Conservation (phyloP, 2,329 filamentous ascomycete species). For the Fusarium chlamydosporum region DNA sequence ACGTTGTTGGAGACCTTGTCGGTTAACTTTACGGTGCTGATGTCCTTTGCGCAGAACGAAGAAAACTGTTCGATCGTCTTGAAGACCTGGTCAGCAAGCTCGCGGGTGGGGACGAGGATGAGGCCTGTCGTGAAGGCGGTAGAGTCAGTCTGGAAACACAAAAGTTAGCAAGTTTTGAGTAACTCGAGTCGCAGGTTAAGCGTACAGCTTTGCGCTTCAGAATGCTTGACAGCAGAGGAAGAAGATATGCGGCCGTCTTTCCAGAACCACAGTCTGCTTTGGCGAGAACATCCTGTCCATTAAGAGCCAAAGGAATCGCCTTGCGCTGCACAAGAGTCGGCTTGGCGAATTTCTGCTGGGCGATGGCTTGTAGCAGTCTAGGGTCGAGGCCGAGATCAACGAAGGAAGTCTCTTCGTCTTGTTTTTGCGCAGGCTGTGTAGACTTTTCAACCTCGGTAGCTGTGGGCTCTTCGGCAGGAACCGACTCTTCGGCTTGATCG, state of each 20-base stretch:
- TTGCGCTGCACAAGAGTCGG: slow-evolving; percentile 91
- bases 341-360: slow-evolving; percentile 83
- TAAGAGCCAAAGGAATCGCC: slow-evolving; percentile 88
- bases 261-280: slow-evolving; percentile 96
- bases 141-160: slow-evolving; percentile 60
- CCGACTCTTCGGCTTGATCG: slow-evolving; percentile 67
- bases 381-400: slow-evolving; percentile 84
- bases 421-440: slow-evolving; percentile 43
- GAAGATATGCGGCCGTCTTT: slow-evolving; percentile 95
- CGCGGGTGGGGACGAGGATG: slow-evolving; percentile 92
- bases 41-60: slow-evolving; percentile 85
- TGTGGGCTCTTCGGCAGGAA: slow-evolving; percentile 51
- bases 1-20: slow-evolving; percentile 92
- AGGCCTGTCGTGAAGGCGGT: slow-evolving; percentile 77
- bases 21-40: slow-evolving; percentile 87
- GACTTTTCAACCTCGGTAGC: slow-evolving; percentile 48
- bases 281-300: slow-evolving; percentile 90
- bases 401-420: slow-evolving; percentile 70
- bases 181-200: neutral
- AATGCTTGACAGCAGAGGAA: slow-evolving; percentile 89
- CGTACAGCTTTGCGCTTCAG: slow-evolving; percentile 80
- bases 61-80: slow-evolving; percentile 83
- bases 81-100: slow-evolving; percentile 91
- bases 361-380: slow-evolving; percentile 86
- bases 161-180: slow-evolving; percentile 20